Conservation (phyloP, 495 filamentous ascomycete species). For the Aspergillus leporis region DNA sequence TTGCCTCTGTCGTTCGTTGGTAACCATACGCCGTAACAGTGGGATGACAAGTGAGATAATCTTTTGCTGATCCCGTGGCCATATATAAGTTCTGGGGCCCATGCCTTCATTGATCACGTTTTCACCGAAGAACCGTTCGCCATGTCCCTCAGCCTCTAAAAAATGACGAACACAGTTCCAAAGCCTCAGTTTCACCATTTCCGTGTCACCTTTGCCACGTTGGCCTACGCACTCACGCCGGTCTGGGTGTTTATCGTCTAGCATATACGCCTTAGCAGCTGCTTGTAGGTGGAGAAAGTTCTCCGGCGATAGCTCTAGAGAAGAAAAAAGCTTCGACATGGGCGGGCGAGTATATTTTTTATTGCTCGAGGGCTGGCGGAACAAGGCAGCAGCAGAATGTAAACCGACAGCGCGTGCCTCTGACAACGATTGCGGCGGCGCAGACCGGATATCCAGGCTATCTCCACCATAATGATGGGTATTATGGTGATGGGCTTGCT, state of each 20-base stretch:
- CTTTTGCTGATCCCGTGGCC: slow-evolving; percentile 57
- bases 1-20: slow-evolving; percentile 62
- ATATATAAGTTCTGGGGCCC: slow-evolving; percentile 47
- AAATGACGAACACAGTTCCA: slow-evolving; percentile 62
- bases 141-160: slow-evolving; percentile 55
- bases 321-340: slow-evolving; percentile 61
- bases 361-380: slow-evolving; percentile 52
- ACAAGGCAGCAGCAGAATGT: slow-evolving; percentile 60
- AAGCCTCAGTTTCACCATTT: slow-evolving; percentile 61
- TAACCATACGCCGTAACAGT: slow-evolving; percentile 61
- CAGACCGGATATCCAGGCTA: slow-evolving; percentile 37
- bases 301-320: slow-evolving; percentile 57
- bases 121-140: slow-evolving; percentile 57
- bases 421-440: slow-evolving; percentile 38
- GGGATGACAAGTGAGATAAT: slow-evolving; percentile 60
- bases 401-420: slow-evolving; percentile 54
- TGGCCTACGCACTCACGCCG: slow-evolving; percentile 60
- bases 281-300: slow-evolving; percentile 60
- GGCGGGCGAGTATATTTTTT: slow-evolving; percentile 63
- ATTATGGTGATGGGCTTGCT: slow-evolving; percentile 24
- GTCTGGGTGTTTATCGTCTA: slow-evolving; percentile 56
- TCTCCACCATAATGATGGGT: slow-evolving; percentile 35
- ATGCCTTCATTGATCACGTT: slow-evolving; percentile 45
- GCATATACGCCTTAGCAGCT: slow-evolving; percentile 62
- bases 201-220: slow-evolving; percentile 58